Evolutionary conservation across 1,284 basidiomycete species (phyloP).

Genomic region (Puccinia coronata): DNA sequence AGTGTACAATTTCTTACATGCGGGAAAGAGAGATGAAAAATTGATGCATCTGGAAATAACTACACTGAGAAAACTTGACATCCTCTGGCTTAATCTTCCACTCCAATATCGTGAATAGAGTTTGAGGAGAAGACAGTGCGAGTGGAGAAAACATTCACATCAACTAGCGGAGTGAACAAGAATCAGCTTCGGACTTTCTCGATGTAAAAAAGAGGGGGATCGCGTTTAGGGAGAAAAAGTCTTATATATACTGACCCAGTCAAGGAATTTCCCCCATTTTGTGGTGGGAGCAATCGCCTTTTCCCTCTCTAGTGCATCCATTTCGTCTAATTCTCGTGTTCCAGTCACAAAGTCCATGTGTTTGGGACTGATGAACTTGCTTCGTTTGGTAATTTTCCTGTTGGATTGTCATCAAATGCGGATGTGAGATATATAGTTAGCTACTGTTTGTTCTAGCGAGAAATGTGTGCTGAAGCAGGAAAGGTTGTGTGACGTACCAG

Average conservation of each 20-base stretch:
- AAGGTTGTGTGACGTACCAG: slow-evolving; percentile 64
- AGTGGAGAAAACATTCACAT: background rate
- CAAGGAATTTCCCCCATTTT: slow-evolving; percentile 49
- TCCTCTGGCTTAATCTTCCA: background rate
- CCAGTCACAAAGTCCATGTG: slow-evolving; percentile 60
- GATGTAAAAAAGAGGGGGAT: background rate
- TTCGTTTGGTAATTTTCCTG: slow-evolving; percentile 48
- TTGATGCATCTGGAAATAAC: slow-evolving; percentile 3
- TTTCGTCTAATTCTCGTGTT: slow-evolving; percentile 67
- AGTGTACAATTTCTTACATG: slow-evolving; percentile 14
- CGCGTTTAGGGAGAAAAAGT: background rate
- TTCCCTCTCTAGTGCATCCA: slow-evolving; percentile 60
- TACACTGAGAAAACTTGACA: background rate
- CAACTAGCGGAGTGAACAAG: background rate
- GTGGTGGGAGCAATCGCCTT: slow-evolving; percentile 39
- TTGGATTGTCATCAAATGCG: background rate
- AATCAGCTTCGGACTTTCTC: background rate
- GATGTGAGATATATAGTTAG: background rate
- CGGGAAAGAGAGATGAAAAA: background rate
- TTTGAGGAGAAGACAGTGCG: background rate
- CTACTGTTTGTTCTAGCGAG: background rate
- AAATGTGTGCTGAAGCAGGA: slow-evolving; percentile 60
- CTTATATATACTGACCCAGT: slow-evolving; percentile 45
- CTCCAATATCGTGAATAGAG: background rate
- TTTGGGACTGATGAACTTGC: slow-evolving; percentile 38